Percentiles rank a stretch among this genome's conserved stretches.
phyloP scores from a whole-genome alignment of 2,329 filamentous ascomycete genomes.

The Zarea fungicola region DNA sequence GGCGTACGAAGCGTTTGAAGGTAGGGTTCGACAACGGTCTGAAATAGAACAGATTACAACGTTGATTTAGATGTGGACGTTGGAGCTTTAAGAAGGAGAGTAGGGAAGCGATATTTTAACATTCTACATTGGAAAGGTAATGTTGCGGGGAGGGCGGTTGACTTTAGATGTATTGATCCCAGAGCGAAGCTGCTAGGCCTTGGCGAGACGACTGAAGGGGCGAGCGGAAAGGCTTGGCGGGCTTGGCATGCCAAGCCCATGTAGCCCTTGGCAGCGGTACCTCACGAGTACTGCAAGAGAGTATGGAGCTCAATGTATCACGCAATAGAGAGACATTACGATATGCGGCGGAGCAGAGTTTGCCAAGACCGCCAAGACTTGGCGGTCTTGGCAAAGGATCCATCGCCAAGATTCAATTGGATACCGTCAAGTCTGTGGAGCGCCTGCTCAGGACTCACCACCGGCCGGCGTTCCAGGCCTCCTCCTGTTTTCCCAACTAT shows the following conservation, averaged over 20 bases:
- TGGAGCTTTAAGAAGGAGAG: background rate
- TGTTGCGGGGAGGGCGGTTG: conserved; percentile 12
- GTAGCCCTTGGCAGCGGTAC: conserved; percentile 18
- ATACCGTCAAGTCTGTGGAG: background rate
- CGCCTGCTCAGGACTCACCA: conserved; percentile 6
- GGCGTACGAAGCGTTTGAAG: background rate
- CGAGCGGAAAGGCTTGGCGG: conserved; percentile 32
- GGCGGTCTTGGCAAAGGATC: conserved; percentile 33
- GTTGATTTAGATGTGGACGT: background rate
- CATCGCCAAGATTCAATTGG: conserved; percentile 26
- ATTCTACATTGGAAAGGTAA: conserved; percentile 4
- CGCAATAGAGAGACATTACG: background rate
- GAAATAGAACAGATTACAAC: background rate
- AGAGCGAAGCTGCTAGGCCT: conserved; percentile 11
- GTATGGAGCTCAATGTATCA: background rate
- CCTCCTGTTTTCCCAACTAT: conserved; percentile 8
- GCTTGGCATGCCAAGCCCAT: conserved; percentile 31
- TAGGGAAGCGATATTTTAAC: background rate
- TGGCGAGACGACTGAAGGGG: conserved; percentile 23
- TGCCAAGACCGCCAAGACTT: conserved; percentile 35
- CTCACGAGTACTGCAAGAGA: background rate
- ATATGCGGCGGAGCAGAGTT: conserved; percentile 22
- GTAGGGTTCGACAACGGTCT: background rate
- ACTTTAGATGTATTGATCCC: conserved; percentile 11
- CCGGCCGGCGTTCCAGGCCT: conserved; percentile 13